A percentile compares a stretch with the other conserved stretches of the same genome.
These are phyloP conservation scores for Suillus americanus DNA, from an alignment of 768 basidiomycete genomes.

Conservation along the genomic window DNA sequence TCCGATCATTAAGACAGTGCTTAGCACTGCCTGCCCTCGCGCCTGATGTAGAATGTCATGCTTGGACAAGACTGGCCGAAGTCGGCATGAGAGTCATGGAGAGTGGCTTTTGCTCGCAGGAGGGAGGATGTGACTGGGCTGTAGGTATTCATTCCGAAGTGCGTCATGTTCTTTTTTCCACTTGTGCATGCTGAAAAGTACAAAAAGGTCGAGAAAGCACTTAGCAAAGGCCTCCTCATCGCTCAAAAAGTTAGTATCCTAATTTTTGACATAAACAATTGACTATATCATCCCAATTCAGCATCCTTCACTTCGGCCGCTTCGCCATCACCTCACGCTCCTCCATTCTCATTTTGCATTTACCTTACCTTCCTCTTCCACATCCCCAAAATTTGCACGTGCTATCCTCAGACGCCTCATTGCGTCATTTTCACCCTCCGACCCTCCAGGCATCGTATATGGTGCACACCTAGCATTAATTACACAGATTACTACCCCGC, in stretches of 20 bases:
- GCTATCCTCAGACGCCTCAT: slow-evolving; percentile 29
- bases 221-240: slow-evolving; percentile 1
- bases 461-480: slow-evolving; percentile 57
- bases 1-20: slow-evolving; percentile 56
- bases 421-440: slow-evolving; percentile 25
- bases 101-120: slow-evolving; percentile 1
- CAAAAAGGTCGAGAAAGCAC: background rate
- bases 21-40: slow-evolving; percentile 50
- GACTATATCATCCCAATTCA: slow-evolving; percentile 21
- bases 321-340: slow-evolving; percentile 57
- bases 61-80: slow-evolving; percentile 71
- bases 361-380: background rate
- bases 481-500: slow-evolving; percentile 35
- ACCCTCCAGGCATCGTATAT: slow-evolving; percentile 56
- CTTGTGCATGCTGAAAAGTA: slow-evolving; percentile 2
- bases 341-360: slow-evolving; percentile 57
- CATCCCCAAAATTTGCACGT: slow-evolving; percentile 51
- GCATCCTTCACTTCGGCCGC: slow-evolving; percentile 66
- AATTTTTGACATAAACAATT: slow-evolving; percentile 6
- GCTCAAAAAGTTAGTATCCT: slow-evolving; percentile 30
- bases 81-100: slow-evolving; percentile 45
- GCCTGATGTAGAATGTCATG: slow-evolving; percentile 63
- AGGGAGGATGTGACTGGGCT: background rate
- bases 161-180: background rate
- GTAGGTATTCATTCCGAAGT: background rate